Base-by-base conservation (phyloP, 345 rosid species). In the Jatropha curcas region DNA sequence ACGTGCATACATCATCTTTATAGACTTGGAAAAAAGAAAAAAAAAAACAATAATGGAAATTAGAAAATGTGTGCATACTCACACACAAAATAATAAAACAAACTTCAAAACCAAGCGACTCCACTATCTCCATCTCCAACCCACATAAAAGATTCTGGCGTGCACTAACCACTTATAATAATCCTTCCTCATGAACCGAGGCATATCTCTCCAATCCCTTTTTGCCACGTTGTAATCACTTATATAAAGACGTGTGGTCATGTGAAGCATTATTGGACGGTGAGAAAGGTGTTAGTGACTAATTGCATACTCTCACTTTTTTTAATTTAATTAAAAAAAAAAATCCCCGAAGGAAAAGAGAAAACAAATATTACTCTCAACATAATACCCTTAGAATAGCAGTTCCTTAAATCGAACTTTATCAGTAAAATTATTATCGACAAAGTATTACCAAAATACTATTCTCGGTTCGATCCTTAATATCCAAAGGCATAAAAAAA, bases 191-290 rank as follows among this genome's bases (percentile, higher is more conserved):
- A 52, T 27, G 12, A 34, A 76, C 55, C 84, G 84, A 80, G 75
- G 73, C 82, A 51, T 13, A 64, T n/a, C 14, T 45, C 5, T 30
- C 88, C 87, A 81, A 83, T 80, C 20, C 7, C 0, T 0, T 0
- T 0, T 0, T 11, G 43, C 60, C 85, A 78, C 85, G 74, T 63
- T 85, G 74, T 64, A 20, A 6, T 35, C 74, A 65, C 66, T 82
- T 41, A 65, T 82, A 60, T 74, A 76, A 83, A 85, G 86, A 77
- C 81, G 83, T 78, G 85, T 78, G 71, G 69, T 64, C 90, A 83
- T 80, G 83, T 83, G 88, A 71, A 70, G 64, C 84, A 78, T 82
- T 78, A 83, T 82, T 82, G 88, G 88, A 70, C 76, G 80, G 83
- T 65, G 90, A 72, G 84, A 83, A 87, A 87, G 79, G 64, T 28